Base-by-base conservation (phyloP, 495 filamentous ascomycete species). In the Podospora pseudocomata region DNA sequence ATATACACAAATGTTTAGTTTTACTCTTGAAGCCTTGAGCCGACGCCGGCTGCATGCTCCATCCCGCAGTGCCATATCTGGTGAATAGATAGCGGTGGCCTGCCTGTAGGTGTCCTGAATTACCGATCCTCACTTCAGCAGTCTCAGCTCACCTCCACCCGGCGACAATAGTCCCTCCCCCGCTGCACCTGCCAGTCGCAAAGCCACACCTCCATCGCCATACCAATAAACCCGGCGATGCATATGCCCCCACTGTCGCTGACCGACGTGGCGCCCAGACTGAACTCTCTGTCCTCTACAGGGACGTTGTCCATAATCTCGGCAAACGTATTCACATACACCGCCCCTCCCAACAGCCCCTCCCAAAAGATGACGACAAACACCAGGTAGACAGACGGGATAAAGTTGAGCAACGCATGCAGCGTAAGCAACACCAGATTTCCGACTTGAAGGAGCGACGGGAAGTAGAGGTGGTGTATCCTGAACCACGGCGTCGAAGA, bases 261-360 rank as follows among this genome's bases (percentile, higher is more conserved):
- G 55, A 97, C 95, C 58, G 90, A 96, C 19, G 92, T 93, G 0
- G 94, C 95, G 2, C 90, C 88, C 2, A 99, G 80, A 60, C 91
- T 93, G 74, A 97, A 97, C 79, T 99, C 95, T 19, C 95, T 83
- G 57, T 97, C 94, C 49, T 87, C 85, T 6, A 83, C 77, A 0
- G 87, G 85, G 0, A 96, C 90, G 9, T 87, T 86, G 65, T 97
- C 91, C 72, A 89, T 88, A 68, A 99, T 95, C 77, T 94, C 91
- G 0, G 94, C 92, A 79, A 97, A 99, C 0, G 94, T 96, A 68
- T 94, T 97, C 58, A 98, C 93, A 73, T 99, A 99, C 0, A 97
- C 95, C 9, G 89, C 79, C 0, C 95, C 95, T 5, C 95, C 95
- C 0, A 99, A 82, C 54, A 99, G 77, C 0, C 95, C 95, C 75